A percentile compares a stretch with the other conserved stretches of the same genome.
phyloP scores from a whole-genome alignment of 75 land plant genomes.

The Adiantum capillusveneris region DNA sequence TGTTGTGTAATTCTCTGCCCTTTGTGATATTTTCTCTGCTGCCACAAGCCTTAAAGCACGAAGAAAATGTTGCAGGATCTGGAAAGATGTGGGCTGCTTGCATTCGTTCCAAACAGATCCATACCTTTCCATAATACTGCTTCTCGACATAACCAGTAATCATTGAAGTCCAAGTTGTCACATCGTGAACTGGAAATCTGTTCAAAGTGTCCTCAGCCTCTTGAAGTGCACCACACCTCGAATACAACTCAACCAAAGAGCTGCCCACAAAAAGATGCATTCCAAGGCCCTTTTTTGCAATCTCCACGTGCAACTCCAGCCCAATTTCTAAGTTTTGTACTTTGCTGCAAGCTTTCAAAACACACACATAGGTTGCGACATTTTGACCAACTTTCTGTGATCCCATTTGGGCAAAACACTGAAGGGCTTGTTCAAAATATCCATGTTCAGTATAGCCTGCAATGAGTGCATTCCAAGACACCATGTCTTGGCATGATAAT shows the following conservation, averaged over 20 bases:
- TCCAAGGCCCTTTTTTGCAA: neutral
- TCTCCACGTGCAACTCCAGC: neutral
- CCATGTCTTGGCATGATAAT: too few relatives aligned
- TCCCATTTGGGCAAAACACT: constrained; percentile 11
- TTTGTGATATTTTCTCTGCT: neutral
- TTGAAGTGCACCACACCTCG: neutral
- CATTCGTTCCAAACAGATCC: neutral
- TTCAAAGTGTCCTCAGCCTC: constrained; percentile 9
- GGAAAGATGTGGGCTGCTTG: neutral
- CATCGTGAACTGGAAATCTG: constrained; percentile 1
- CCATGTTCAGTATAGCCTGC: too few relatives aligned
- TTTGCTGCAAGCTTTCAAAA: constrained; percentile 9
- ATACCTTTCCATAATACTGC: neutral
- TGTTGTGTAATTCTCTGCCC: constrained; percentile 4
- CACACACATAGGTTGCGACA: constrained; percentile 5
- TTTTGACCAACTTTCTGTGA: constrained; percentile 2
- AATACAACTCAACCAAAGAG: constrained; percentile 7
- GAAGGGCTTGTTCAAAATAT: too few relatives aligned
- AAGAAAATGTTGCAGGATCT: constrained; percentile 5
- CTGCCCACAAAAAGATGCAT: neutral
- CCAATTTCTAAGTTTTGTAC: constrained; percentile 14
- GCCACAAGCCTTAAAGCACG: constrained; percentile 5
- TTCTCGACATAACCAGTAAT: constrained; percentile 4
- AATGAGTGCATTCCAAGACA: too few relatives aligned
- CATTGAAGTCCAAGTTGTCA: constrained; percentile 2